Evolutionary conservation across 352 stramenopile genomes (phyloP).

Genomic region (Globisporangium echinulatum): DNA sequence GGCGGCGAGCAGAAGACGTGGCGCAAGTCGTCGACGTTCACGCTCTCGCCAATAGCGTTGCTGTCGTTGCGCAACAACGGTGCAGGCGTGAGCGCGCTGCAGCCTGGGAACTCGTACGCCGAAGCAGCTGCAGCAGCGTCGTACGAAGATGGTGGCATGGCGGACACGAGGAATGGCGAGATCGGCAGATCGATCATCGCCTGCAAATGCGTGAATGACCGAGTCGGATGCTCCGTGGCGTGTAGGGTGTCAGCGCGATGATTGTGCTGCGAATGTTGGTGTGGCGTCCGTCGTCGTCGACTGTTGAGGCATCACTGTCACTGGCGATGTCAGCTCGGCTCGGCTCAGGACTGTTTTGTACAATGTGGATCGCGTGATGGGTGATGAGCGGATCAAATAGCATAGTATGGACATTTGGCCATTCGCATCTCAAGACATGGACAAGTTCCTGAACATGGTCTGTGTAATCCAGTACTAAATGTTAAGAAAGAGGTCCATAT

Average conservation of each 20-base stretch:
- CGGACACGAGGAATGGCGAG: constrained; percentile 5
- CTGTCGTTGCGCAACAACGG: neutral
- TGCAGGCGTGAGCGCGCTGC: neutral
- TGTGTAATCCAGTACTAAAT: no score
- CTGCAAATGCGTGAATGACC: neutral
- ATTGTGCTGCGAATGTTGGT: neutral
- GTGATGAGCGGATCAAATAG: no score
- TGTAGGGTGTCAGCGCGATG: neutral
- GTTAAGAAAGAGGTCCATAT: no score
- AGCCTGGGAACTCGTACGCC: neutral
- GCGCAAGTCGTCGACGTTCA: neutral
- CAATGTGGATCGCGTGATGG: no score
- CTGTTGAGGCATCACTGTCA: no score
- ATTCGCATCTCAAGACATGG: no score
- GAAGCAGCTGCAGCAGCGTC: neutral
- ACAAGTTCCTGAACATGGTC: no score
- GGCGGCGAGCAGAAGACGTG: constrained; percentile 9
- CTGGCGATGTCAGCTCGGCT: no score
- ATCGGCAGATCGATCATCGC: constrained; percentile 4
- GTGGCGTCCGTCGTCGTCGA: no score
- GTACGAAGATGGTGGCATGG: neutral
- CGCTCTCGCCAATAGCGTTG: neutral
- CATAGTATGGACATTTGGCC: no score
- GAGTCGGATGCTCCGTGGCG: neutral
- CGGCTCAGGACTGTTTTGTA: no score